phyloP scores from a whole-genome alignment of 495 filamentous ascomycete genomes.

The Penicillium salamii region DNA sequence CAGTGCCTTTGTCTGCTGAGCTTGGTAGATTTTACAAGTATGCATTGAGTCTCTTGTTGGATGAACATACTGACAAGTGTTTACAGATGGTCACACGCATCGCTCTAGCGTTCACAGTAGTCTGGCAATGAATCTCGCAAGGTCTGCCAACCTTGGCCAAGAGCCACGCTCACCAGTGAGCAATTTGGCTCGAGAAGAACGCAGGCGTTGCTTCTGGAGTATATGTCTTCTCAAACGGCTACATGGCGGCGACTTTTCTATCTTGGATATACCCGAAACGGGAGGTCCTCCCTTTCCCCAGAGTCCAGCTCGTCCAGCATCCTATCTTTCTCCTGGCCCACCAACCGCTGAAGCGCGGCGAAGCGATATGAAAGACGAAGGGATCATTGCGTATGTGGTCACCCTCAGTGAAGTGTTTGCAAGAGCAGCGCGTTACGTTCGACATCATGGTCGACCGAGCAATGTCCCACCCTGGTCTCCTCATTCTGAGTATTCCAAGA shows the following conservation, averaged over 20 bases:
- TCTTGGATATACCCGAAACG: conserved; percentile 34
- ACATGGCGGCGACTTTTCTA: conserved; percentile 42
- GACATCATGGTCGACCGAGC: conserved; percentile 41
- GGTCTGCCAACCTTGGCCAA: conserved; percentile 38
- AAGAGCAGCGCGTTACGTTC: conserved; percentile 42
- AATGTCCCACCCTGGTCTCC: conserved; percentile 49
- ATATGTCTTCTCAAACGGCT: conserved; percentile 46
- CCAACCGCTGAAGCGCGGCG: conserved; percentile 16
- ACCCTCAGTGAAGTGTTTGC: conserved; percentile 46
- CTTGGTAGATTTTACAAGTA: conserved; percentile 47
- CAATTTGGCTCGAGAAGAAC: conserved; percentile 34
- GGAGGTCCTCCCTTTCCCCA: conserved; percentile 35
- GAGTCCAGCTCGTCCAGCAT: conserved; percentile 28
- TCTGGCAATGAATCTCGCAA: conserved; percentile 46
- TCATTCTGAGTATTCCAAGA: conserved; percentile 47
- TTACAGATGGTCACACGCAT: conserved; percentile 45
- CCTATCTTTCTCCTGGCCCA: conserved; percentile 17
- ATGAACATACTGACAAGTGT: background rate
- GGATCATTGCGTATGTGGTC: conserved; percentile 47
- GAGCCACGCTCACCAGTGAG: conserved; percentile 26
- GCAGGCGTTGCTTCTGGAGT: conserved; percentile 49
- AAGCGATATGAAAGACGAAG: conserved; percentile 37
- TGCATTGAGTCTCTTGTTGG: conserved; percentile 5
- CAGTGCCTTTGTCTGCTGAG: conserved; percentile 46
- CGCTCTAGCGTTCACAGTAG: conserved; percentile 48